Base-by-base conservation (phyloP, 768 basidiomycete species). In the Lactarius akahatsu region DNA sequence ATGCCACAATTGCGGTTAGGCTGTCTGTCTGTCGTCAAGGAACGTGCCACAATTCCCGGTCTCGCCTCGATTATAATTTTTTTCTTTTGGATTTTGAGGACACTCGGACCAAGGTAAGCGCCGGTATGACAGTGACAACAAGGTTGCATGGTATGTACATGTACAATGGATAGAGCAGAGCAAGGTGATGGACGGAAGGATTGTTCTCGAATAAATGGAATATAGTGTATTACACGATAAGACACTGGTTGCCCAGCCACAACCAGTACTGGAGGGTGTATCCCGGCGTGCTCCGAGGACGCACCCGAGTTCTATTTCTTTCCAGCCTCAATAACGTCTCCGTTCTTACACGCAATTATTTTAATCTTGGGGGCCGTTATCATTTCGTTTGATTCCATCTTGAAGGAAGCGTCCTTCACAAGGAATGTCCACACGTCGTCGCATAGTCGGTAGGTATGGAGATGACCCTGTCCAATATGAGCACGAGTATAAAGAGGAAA, bases 341-440 rank as follows among this genome's bases (percentile, higher is more conserved):
- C 93, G 73, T 92, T 92, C 84, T 98, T 98, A 81, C 96, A 98
- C 6, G 97, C 96, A 70, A 99, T 95, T 66, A 99, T 98, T 82
- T 98, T 97, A 77, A 97, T 93, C 76, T 91, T 87, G 34, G 85
- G 83, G 5, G 90, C 83, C 47, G 76, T 79, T 64, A 94, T 86
- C 75, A 86, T 80, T 73, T 92, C 89, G 76, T 90, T 91, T 70
- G 87, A 85, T 77, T 99, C 97, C 90, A 98, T 94, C 79, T 98
- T 98, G 80, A 99, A 96, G 18, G 80, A 80, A 10, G 96, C 90
- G 71, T 96, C 88, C 77, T 94, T 92, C 59, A 98, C 91, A 69
- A 96, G 92, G 77, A 98, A 99, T 61, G 96, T 98, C 97, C 97
- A 98, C 57, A 98, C 96, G 74, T 96, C 95, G 78, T 96, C 94